These are phyloP conservation scores for Talinum fruticosum DNA, from an alignment of 148 eudicot species.

Conservation along the genomic window DNA sequence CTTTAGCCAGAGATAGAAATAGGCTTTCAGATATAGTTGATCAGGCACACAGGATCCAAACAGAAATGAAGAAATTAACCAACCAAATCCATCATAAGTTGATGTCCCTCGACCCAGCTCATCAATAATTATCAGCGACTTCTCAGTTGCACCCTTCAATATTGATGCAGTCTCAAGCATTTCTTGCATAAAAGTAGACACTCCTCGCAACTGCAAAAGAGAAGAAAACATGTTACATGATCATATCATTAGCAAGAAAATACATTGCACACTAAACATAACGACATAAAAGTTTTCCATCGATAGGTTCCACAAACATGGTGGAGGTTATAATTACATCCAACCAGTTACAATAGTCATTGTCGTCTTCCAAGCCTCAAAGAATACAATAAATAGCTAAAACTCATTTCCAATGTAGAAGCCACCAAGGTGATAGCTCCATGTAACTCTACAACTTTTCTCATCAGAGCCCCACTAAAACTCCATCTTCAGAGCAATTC, in stretches of 20 bases:
- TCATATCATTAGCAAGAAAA: not conserved
- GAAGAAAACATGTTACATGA: constrained; percentile 11
- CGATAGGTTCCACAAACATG: not conserved
- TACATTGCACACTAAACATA: not conserved
- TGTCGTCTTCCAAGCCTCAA: not conserved
- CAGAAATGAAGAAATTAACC: constrained; percentile 28
- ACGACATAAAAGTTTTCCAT: not conserved
- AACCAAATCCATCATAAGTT: constrained; percentile 99
- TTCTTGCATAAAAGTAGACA: constrained; percentile 99
- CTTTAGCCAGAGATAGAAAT: not conserved
- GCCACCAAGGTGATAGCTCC: not conserved
- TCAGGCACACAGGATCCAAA: not conserved
- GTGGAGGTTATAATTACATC: not conserved
- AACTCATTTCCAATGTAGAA: not conserved
- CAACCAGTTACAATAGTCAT: not conserved
- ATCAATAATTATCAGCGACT: constrained; percentile 86
- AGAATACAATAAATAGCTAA: not conserved
- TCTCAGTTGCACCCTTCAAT: constrained; percentile 92
- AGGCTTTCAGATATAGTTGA: constrained; percentile 6
- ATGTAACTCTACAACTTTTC: not conserved
- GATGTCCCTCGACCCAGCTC: constrained; percentile 99
- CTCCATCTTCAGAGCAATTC: not conserved
- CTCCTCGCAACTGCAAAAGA: constrained; percentile 75
- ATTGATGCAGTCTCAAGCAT: constrained; percentile 99
- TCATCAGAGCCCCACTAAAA: not conserved